Base-by-base conservation (phyloP, 768 basidiomycete genomes). In the Xerocomellus dryophilus region DNA sequence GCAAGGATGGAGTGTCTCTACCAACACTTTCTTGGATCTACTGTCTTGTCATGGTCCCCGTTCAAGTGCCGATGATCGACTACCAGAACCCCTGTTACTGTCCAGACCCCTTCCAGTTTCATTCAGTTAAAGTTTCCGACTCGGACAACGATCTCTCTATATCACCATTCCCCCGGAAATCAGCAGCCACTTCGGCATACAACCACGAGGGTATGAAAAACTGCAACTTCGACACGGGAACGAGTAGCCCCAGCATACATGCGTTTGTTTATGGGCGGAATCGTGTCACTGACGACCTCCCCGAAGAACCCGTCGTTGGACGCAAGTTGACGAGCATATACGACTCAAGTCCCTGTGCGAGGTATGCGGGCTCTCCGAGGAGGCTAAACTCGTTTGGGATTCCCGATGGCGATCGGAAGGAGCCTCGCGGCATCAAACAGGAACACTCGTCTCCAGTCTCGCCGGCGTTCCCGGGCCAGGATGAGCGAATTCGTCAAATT, bases 81-180 rank as follows among this genome's bases (percentile, higher is more conserved):
- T 64, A 73, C n/a, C 69, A 78, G 25, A 84, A 85, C 53, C 82
- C 83, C 7, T 71, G 79, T 40, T 84, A 84, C 66, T 84, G 83
- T 56, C 81, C 83, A 14, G 61, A 73, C 21, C 53, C 63, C 53
- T 53, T 60, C 44, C 64, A 61, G 50, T 51, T 57, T 47, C 46
- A 54, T 63, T 38, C 54, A 10, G 12, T 15, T 3, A 7, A 21
- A 17, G 46, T n/a, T 47, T 20, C 47, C 15, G 29, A 39, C 43
- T 49, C 18, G 44, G 58, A 49, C 43, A 29, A 18, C 9, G 34
- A 56, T 38, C 17, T 40, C 17, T 45, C 54, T n/a, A 11, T 56
- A 11, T 43, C 32, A n/a, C 25, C 54, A 34, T 51, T 44, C 45
- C 38, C 53, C 29, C 52, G 32, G 44, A 49, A 56, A 39, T 42